Evolutionary conservation across 331 rosid species (phyloP).

Genomic region (Cydonia oblonga): DNA sequence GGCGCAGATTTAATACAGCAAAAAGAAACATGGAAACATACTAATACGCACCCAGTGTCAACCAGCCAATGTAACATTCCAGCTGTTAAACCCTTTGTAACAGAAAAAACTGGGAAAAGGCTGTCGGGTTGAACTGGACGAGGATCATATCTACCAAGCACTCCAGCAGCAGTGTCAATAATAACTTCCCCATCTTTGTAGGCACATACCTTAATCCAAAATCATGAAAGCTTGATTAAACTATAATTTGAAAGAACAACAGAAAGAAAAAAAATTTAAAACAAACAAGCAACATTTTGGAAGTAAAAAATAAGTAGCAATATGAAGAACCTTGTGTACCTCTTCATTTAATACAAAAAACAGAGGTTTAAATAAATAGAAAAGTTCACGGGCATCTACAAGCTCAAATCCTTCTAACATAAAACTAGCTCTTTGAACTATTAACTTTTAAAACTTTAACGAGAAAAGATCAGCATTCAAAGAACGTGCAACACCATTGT

Average conservation of each 20-base stretch:
- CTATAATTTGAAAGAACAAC: not conserved
- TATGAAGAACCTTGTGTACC: not conserved
- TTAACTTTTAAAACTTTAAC: not conserved
- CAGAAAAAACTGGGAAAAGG: slow-evolving; percentile 92
- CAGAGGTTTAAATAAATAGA: not conserved
- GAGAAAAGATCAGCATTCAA: not conserved
- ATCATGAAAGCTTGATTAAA: slow-evolving; percentile 5
- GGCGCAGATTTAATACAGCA: not conserved
- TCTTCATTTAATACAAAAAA: not conserved
- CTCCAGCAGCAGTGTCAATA: slow-evolving; percentile 96
- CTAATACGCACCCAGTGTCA: slow-evolving; percentile 63
- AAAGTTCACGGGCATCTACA: not conserved
- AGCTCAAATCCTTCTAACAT: no score
- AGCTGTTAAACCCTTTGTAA: slow-evolving; percentile 82
- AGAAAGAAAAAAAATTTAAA: not conserved
- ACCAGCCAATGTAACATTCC: slow-evolving; percentile 98
- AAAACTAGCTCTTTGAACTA: not conserved
- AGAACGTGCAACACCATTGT: not conserved
- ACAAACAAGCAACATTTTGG: not conserved
- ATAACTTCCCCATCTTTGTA: slow-evolving; percentile 96
- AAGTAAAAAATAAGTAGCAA: not conserved
- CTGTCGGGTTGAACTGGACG: slow-evolving; percentile 95
- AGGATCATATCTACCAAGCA: slow-evolving; percentile 95
- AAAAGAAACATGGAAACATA: not conserved
- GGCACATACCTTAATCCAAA: slow-evolving; percentile 70